Evolutionary conservation across 2,329 filamentous ascomycete genomes (phyloP).

Genomic region (Didymella exigua): DNA sequence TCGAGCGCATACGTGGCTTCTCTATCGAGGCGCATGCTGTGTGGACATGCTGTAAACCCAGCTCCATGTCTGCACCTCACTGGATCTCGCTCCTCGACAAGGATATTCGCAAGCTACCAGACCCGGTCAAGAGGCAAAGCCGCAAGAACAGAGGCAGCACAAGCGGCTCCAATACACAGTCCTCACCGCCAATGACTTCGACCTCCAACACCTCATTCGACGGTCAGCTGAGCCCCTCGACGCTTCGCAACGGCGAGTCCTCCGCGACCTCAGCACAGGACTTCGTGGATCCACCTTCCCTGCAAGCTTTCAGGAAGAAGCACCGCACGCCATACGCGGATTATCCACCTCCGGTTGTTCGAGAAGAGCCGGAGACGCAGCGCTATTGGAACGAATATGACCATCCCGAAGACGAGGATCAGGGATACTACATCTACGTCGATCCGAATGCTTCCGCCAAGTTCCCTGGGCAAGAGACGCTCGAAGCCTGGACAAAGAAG

Average conservation of each 20-base stretch:
- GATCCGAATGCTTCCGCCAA: conserved; percentile 67
- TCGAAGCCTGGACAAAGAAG: conserved; percentile 52
- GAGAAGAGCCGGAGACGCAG: conserved; percentile 24
- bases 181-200: conserved; percentile 43
- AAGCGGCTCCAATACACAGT: conserved; percentile 27
- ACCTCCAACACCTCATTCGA: conserved; percentile 48
- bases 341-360: conserved; percentile 27
- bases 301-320: conserved; percentile 54
- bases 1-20: conserved; percentile 59
- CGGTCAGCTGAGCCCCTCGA: conserved; percentile 40
- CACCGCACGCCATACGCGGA: conserved; percentile 41
- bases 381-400: conserved; percentile 89
- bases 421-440: conserved; percentile 74
- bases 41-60: conserved; percentile 54
- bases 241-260: conserved; percentile 39
- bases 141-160: conserved; percentile 33
- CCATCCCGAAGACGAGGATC: conserved; percentile 68
- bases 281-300: conserved; percentile 46
- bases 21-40: conserved; percentile 61
- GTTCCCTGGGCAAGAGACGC: conserved; percentile 68
- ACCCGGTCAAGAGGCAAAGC: conserved; percentile 38
- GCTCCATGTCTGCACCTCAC: conserved; percentile 52
- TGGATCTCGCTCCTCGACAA: conserved; percentile 52
- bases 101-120: conserved; percentile 61
- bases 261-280: conserved; percentile 45